Conservation (phyloP, 2,329 filamentous ascomycete genomes). For the Pseudocercospora fuligena region DNA sequence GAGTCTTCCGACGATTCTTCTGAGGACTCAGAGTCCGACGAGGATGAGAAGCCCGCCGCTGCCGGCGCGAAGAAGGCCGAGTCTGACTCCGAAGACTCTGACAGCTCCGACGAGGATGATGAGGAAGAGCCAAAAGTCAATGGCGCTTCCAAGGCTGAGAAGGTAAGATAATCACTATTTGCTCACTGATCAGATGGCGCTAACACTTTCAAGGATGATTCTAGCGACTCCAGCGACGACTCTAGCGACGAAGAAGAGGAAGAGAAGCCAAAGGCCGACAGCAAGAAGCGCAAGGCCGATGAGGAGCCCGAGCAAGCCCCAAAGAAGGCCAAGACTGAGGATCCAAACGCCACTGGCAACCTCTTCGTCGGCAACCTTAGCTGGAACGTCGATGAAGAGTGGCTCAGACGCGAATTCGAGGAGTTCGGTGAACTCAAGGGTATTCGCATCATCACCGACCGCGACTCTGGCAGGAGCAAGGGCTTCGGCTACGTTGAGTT, state of each 20-base stretch:
- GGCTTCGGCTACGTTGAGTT: constrained; percentile 95
- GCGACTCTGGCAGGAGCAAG: constrained; percentile 79
- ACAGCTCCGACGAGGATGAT: constrained; percentile 37
- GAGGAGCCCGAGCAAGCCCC: constrained; percentile 55
- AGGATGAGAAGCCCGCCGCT: constrained; percentile 35
- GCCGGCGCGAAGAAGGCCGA: constrained; percentile 33
- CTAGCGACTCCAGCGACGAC: constrained; percentile 45
- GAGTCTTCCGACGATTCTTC: constrained; percentile 31
- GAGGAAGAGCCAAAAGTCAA: constrained; percentile 37
- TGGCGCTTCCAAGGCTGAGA: constrained; percentile 40
- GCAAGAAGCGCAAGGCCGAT: constrained; percentile 72
- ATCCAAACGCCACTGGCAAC: constrained; percentile 59
- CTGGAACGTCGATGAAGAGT: constrained; percentile 87
- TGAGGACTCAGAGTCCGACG: constrained; percentile 38
- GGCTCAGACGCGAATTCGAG: constrained; percentile 80
- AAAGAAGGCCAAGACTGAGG: constrained; percentile 72
- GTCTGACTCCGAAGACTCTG: constrained; percentile 33
- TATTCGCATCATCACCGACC: constrained; percentile 83
- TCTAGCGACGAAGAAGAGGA: constrained; percentile 41
- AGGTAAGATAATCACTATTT: background rate
- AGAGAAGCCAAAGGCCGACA: constrained; percentile 45
- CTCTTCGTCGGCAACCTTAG: constrained; percentile 90
- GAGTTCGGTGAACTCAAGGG: constrained; percentile 72
- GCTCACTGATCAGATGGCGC: background rate
- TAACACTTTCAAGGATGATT: constrained; percentile 35